phyloP scores from a whole-genome alignment of 1,284 basidiomycete genomes.

The Cryptococcus floricola region DNA sequence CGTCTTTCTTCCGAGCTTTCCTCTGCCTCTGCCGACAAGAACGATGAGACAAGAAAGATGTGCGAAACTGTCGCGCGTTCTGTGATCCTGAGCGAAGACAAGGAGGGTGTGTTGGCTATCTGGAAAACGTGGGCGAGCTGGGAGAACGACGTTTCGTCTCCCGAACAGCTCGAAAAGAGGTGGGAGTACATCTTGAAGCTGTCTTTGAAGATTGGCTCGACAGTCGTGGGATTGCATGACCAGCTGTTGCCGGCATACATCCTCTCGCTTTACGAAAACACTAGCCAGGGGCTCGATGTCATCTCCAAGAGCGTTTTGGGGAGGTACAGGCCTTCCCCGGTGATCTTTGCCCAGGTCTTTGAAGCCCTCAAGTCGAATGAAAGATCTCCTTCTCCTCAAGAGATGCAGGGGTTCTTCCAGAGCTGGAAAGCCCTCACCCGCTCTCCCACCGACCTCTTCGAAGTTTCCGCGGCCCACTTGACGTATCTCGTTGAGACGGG shows the following conservation, averaged over 20 bases:
- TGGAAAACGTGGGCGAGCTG: conserved; percentile 27
- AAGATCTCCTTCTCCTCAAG: too few relatives aligned
- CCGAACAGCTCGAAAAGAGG: conserved; percentile 5
- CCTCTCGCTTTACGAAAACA: conserved; percentile 1
- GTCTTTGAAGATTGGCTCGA: conserved; percentile 16
- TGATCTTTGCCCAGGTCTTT: conserved; percentile 1
- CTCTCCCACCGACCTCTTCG: too few relatives aligned
- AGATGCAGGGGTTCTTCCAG: too few relatives aligned
- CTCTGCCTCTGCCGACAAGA: background rate
- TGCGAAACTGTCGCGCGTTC: conserved; percentile 18
- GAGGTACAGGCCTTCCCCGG: conserved; percentile 4
- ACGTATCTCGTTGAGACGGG: conserved; percentile 3
- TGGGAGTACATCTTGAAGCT: conserved; percentile 25
- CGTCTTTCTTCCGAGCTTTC: conserved; percentile 22
- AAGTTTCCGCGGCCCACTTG: background rate
- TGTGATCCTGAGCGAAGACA: conserved; percentile 15
- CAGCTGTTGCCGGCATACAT: conserved; percentile 20
- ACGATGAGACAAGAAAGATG: conserved; percentile 11
- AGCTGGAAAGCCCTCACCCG: too few relatives aligned
- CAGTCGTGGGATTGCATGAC: conserved; percentile 22
- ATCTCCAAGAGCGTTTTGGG: background rate
- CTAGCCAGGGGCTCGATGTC: background rate
- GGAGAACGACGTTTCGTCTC: conserved; percentile 8
- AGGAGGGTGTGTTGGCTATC: conserved; percentile 16
- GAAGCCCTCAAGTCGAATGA: background rate